These are phyloP conservation scores for Trichoderma orchidacearum DNA, from an alignment of 495 filamentous ascomycete genomes.

Conservation along the genomic window DNA sequence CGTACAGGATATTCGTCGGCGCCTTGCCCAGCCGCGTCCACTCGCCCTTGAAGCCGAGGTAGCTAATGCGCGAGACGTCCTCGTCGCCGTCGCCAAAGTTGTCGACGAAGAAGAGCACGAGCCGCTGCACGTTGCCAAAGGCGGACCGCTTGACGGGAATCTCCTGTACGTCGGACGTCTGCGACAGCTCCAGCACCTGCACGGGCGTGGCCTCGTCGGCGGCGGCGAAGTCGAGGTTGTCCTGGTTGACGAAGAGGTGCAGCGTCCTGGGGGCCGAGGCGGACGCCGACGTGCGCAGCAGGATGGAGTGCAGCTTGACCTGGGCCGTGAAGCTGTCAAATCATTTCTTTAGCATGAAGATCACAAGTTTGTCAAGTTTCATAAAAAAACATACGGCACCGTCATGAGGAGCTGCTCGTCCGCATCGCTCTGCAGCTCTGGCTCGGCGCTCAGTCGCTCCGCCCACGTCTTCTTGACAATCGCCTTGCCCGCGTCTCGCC, in stretches of 20 bases:
- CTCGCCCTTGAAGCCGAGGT: conserved; percentile 86
- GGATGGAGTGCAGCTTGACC: conserved; percentile 78
- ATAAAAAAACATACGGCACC: conserved; percentile 56
- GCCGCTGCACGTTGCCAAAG: conserved; percentile 66
- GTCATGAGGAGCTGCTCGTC: conserved; percentile 91
- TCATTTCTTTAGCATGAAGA: conserved; percentile 11
- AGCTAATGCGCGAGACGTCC: conserved; percentile 64
- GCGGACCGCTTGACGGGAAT: conserved; percentile 68
- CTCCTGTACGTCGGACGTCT: conserved; percentile 73
- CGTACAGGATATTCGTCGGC: conserved; percentile 76
- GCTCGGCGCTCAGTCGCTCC: conserved; percentile 54
- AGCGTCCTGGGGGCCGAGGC: conserved; percentile 65
- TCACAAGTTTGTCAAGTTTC: too few relatives aligned
- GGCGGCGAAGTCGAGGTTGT: conserved; percentile 70
- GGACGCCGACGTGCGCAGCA: conserved; percentile 63
- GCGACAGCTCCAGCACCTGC: conserved; percentile 66
- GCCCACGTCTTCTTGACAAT: conserved; percentile 87
- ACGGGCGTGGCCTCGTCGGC: conserved; percentile 56
- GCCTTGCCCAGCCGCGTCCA: conserved; percentile 77
- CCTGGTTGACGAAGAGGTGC: conserved; percentile 72
- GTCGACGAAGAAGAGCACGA: conserved; percentile 75
- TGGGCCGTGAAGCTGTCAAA: conserved; percentile 73
- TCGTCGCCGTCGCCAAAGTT: conserved; percentile 56
- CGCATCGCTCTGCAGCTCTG: conserved; percentile 68
- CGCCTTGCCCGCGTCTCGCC: conserved; percentile 49